Evolutionary conservation across 805 yeast genomes (phyloP).

Genomic region (Yarrowia divulgata): DNA sequence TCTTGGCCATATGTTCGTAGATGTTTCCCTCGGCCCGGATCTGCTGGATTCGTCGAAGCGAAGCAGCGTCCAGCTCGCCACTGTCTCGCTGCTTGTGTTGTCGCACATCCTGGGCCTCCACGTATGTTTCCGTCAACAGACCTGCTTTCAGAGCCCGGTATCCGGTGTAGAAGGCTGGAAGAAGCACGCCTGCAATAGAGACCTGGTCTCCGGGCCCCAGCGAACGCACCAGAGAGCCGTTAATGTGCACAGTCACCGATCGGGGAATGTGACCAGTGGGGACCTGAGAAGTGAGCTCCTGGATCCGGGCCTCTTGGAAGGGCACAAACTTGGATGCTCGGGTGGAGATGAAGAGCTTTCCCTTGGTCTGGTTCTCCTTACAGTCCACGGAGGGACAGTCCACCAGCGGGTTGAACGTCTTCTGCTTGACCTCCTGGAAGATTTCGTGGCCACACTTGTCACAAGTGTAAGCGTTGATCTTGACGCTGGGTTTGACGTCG

Average conservation of each 20-base stretch:
- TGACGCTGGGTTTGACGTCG: constrained; percentile 92
- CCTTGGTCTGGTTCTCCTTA: constrained; percentile 76
- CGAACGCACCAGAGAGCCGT: constrained; percentile 86
- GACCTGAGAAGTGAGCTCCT: constrained; percentile 93
- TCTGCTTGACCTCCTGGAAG: constrained; percentile 90
- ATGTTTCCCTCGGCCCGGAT: constrained; percentile 70
- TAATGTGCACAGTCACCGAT: constrained; percentile 81
- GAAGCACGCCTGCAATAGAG: constrained; percentile 87
- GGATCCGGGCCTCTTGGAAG: constrained; percentile 94
- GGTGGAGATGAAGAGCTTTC: constrained; percentile 89
- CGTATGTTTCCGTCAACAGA: constrained; percentile 87
- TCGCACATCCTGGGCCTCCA: constrained; percentile 83
- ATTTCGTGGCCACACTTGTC: constrained; percentile 97
- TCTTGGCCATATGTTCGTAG: constrained; percentile 79
- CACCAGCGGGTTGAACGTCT: constrained; percentile 82
- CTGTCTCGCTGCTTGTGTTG: constrained; percentile 88
- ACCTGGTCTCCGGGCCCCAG: constrained; percentile 94
- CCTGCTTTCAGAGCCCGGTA: constrained; percentile 93
- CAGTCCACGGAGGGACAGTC: constrained; percentile 90
- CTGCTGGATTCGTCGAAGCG: constrained; percentile 61
- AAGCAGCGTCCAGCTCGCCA: constrained; percentile 63
- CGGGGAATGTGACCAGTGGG: constrained; percentile 99
- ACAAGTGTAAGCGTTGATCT: constrained; percentile 94
- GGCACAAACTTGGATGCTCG: constrained; percentile 95
- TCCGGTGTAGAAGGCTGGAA: constrained; percentile 97